Evolutionary conservation across 2,329 filamentous ascomycete genomes (phyloP), one percentile per base, ranked within the genome.

Genomic region (Sporothrix pallida): DNA sequence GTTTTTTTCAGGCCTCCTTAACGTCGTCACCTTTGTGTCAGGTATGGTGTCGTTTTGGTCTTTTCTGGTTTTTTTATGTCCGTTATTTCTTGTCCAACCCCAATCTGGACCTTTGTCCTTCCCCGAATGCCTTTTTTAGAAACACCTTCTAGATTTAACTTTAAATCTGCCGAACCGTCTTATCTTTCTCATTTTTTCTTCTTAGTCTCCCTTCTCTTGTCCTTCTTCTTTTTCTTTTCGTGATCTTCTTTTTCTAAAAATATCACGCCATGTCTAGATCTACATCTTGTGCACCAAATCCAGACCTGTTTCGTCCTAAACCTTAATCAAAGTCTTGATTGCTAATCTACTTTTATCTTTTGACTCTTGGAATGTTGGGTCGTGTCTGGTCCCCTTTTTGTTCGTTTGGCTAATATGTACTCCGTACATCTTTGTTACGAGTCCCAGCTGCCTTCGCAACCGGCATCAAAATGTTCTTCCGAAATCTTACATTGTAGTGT

Each of bases 381-480:
- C 31, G 7, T 37, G 31, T 37, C 31, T 37, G 4, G 31, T 37
- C 31, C 31, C 31, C 7, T 37, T 37, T 37, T 37, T 37, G 31
- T 37, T 37, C 23, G 23, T 26, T 26, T 26, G 23, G 23, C 23
- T 37, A 37, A 5, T 5, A 37, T 37, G 31, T 37, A 37, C 31
- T 5, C 4, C 31, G 7, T 37, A 5, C 31, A 7, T 37, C 31
- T 42, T 37, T 26, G 4, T 8, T 42, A n/a, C 58, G 42, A 44
- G 42, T 23, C 20, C 42, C 10, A 20, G 12, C 20, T 7, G 20
- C 20, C 62, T 60, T 65, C 62, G 62, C 42, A 65, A 48, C 62
- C 62, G 42, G 62, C 62, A 20, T 65, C 62, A 15, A 65, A 65
- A 46, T 48, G 5, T 65, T 48, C 62, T 10, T 48, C 62, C 62